These are phyloP conservation scores for Rhododendron kiyosumense DNA, from an alignment of 148 eudicot species.

Conservation along the genomic window DNA sequence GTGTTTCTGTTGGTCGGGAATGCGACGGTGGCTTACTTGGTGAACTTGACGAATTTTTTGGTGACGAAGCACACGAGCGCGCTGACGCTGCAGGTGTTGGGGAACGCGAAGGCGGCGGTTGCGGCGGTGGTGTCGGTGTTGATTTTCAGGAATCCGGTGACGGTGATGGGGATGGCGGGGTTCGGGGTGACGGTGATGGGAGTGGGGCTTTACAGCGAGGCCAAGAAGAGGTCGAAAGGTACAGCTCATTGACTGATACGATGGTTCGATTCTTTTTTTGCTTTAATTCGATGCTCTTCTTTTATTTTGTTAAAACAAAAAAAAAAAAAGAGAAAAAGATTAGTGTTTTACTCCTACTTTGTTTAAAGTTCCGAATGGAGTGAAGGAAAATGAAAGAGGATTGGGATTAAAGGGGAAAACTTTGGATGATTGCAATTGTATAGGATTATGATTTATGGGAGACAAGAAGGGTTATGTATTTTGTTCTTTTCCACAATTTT, in stretches of 20 bases:
- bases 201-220: constrained; percentile 85
- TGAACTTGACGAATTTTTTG: constrained; percentile 67
- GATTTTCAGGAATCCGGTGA: constrained; percentile 88
- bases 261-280: constrained; percentile 20
- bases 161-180: constrained; percentile 81
- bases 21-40: constrained; percentile 83
- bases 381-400: background rate
- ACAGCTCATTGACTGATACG: constrained; percentile 47
- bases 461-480: background rate
- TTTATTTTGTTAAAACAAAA: background rate
- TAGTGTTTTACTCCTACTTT: background rate
- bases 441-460: constrained; percentile 12
- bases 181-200: constrained; percentile 78
- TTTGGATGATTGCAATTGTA: constrained; percentile 16
- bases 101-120: constrained; percentile 86
- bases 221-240: constrained; percentile 60
- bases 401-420: background rate
- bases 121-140: constrained; percentile 88
- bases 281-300: constrained; percentile 5
- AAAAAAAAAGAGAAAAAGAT: background rate
- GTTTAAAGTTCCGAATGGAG: background rate
- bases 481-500: constrained; percentile 8
- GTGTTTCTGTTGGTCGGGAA: constrained; percentile 60
- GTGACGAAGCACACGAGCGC: constrained; percentile 95
- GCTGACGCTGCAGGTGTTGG: constrained; percentile 75